Base-by-base conservation (phyloP, 2,329 filamentous ascomycete genomes). In the Knufia petricola region DNA sequence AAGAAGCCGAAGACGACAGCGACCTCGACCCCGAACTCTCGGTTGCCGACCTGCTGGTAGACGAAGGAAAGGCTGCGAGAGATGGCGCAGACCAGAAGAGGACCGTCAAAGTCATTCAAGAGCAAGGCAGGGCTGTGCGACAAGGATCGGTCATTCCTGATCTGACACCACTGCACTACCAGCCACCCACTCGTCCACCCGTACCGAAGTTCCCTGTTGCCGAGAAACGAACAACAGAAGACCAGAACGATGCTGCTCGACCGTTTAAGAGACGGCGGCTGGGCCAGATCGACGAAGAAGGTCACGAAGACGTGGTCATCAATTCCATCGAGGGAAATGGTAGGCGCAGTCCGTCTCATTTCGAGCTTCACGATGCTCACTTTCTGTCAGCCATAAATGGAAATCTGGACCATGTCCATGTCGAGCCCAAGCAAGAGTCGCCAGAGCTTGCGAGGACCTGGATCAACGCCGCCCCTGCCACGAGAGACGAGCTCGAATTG, bases 101-200 rank as follows among this genome's bases (percentile, higher is more conserved):
- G 13, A 52, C 47, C 8, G 51, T 59, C 44, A 58, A 56, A 38
- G 53, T 59, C 23, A 53, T 59, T 28, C 47, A 53, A 30, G 56
- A 58, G 40, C 53, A 55, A 50, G 56, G 56, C 15, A 48, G 51
- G 21, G 44, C 45, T 2, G 40, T 58, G 20, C 53, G 56, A 15
- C 50, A 53, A 46, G 57, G 52, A 8, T 59, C 57, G 3, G 56
- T 57, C 34, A 51, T 56, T 8, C 50, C 57, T 15, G 57, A 56
- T 24, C 36, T 59, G 46, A 50, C 45, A 23, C 31, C 51, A 28
- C 47, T 52, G 13, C 46, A 51, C 26, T 59, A 53, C 48, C 52
- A 55, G 26, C 40, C 46, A 23, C 44, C 48, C 13, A 44, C 51
- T 10, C 54, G 49, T 17, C 55, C 53, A n/a, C 53, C 56, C 4